A percentile compares a stretch with the other conserved stretches of the same genome.
Evolutionary conservation across 148 eudicot genomes (phyloP).

Genomic region (Vaccinium corymbosum): DNA sequence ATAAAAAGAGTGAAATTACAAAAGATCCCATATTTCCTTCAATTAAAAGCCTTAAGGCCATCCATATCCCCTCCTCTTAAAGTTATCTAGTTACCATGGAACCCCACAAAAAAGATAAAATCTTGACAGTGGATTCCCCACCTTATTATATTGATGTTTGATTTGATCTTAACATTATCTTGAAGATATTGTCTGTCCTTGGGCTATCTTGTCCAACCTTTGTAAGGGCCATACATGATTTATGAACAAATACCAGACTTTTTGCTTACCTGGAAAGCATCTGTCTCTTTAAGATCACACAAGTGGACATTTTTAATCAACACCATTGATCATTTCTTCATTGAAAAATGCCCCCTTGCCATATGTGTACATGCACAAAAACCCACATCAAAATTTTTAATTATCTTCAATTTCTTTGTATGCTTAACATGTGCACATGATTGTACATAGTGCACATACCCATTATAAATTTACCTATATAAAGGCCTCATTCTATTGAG

Average conservation of each 20-base stretch:
- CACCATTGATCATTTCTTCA: neutral
- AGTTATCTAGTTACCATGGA: neutral
- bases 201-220: neutral
- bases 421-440: neutral
- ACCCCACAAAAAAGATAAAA: neutral
- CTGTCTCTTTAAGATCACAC: neutral
- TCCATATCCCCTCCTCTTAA: neutral
- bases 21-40: neutral
- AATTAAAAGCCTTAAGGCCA: no score
- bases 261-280: constrained; percentile 6
- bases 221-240: neutral
- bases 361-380: neutral
- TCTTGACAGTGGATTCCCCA: neutral
- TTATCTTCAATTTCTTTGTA: neutral
- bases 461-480: neutral
- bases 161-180: constrained; percentile 11
- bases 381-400: neutral
- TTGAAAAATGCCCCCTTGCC: neutral
- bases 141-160: neutral
- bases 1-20: neutral
- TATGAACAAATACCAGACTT: neutral
- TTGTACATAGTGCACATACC: neutral
- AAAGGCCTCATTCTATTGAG: neutral
- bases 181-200: constrained; percentile 8
- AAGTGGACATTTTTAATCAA: neutral